A percentile compares a stretch with the other conserved stretches of the same genome.
phyloP scores from a whole-genome alignment of 192 early-diverging fungal genomes.

The Chytriomyces sp. region DNA sequence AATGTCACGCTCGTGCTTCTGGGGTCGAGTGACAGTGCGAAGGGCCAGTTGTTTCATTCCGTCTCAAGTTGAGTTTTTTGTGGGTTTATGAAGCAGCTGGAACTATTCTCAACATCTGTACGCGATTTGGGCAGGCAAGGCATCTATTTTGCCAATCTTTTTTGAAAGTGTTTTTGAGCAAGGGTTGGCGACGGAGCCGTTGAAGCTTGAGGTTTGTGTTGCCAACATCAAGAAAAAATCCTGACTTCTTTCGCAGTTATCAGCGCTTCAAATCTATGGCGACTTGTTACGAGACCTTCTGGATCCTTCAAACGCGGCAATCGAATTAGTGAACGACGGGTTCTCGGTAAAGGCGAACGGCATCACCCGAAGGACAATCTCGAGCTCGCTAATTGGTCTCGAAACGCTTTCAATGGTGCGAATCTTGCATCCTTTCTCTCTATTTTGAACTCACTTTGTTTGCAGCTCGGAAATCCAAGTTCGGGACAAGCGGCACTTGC shows the following conservation, averaged over 20 bases:
- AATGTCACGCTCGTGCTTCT: conserved; percentile 25
- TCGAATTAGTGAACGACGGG: neutral
- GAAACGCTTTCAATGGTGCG: neutral
- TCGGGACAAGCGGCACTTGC: neutral
- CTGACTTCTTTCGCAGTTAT: neutral
- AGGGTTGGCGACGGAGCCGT: too few species aligned
- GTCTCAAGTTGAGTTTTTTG: neutral
- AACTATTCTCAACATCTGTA: too few species aligned
- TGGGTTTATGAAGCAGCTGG: too few species aligned
- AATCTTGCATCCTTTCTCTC: neutral
- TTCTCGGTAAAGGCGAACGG: neutral
- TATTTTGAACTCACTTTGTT: neutral
- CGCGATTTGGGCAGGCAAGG: too few species aligned
- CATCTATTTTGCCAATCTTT: too few species aligned
- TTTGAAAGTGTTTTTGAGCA: too few species aligned
- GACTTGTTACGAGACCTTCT: neutral
- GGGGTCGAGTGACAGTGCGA: conserved; percentile 15
- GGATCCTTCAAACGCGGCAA: neutral
- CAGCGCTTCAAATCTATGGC: neutral
- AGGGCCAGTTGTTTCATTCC: conserved; percentile 17
- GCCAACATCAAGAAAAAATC: too few species aligned
- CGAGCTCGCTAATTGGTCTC: neutral
- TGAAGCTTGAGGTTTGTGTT: too few species aligned
- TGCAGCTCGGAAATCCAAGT: neutral
- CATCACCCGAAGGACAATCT: neutral